Conservation (phyloP, 2,329 filamentous ascomycete genomes). For the Botrytis byssoidea region DNA sequence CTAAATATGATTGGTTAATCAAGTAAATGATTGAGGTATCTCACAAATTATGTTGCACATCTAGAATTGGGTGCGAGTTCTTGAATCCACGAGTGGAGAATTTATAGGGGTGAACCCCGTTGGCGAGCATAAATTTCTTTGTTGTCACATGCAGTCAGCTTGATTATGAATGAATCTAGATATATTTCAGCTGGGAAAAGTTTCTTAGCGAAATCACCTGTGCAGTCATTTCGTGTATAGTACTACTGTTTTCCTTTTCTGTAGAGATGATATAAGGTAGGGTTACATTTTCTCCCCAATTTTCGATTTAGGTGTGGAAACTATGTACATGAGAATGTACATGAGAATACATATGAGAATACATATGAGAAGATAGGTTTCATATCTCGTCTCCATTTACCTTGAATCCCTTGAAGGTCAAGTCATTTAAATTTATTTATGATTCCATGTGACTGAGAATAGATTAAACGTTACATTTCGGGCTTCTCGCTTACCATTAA, state of each 20-base stretch:
- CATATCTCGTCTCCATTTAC: neutral
- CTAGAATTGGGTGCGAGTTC: neutral
- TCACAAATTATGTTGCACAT: neutral
- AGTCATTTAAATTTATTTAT: neutral
- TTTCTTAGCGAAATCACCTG: neutral
- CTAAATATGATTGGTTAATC: neutral
- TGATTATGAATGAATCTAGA: neutral
- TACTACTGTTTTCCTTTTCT: neutral
- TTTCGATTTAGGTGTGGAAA: neutral
- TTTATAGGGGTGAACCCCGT: neutral
- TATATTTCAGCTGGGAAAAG: neutral
- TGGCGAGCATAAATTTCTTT: neutral
- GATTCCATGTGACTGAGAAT: neutral
- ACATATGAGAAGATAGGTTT: neutral
- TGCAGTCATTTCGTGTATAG: rapidly evolving
- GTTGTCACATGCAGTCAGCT: neutral
- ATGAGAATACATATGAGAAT: neutral
- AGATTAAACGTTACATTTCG: neutral
- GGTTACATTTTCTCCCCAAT: neutral
- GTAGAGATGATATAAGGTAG: neutral
- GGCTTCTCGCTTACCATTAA: neutral
- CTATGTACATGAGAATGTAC: neutral
- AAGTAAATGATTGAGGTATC: neutral
- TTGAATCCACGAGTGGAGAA: neutral
- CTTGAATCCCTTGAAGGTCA: rapidly evolving